Conservation (phyloP, 495 filamentous ascomycete species). For the Trichocladium antarcticum region DNA sequence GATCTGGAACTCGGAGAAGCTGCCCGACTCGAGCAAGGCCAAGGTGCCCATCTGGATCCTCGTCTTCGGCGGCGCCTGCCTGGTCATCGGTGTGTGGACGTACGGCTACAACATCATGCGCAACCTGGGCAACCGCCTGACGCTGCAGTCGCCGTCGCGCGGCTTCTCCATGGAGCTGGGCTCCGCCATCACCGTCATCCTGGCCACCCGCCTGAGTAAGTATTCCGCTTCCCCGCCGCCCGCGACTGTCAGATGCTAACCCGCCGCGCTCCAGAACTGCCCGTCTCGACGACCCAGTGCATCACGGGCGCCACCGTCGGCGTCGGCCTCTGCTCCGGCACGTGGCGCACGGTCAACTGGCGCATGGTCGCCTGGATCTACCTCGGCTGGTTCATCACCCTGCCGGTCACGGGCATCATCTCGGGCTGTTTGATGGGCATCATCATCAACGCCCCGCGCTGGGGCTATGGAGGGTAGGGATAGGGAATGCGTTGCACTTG, state of each 20-base stretch:
- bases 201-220: slow-evolving; percentile 48
- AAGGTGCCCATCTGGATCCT: slow-evolving; percentile 59
- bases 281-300: slow-evolving; percentile 51
- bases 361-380: slow-evolving; percentile 48
- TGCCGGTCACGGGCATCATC: slow-evolving; percentile 46
- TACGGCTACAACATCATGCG: slow-evolving; percentile 65
- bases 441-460: slow-evolving; percentile 45
- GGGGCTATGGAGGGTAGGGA: slow-evolving; percentile 11
- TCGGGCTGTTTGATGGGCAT: slow-evolving; percentile 48
- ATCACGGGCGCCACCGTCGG: slow-evolving; percentile 52
- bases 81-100: slow-evolving; percentile 56
- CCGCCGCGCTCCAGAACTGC: slow-evolving; percentile 25
- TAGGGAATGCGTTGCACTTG: neutral
- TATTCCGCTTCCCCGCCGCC: neutral
- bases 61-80: slow-evolving; percentile 42
- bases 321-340: slow-evolving; percentile 51
- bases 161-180: slow-evolving; percentile 62
- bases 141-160: slow-evolving; percentile 54
- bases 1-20: slow-evolving; percentile 45
- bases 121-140: slow-evolving; percentile 58
- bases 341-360: slow-evolving; percentile 50
- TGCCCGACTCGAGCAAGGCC: slow-evolving; percentile 38
- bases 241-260: neutral
- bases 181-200: slow-evolving; percentile 54
- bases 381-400: slow-evolving; percentile 47